Conservation (phyloP, 257 asterid species). For the Knoxia roxburghii region DNA sequence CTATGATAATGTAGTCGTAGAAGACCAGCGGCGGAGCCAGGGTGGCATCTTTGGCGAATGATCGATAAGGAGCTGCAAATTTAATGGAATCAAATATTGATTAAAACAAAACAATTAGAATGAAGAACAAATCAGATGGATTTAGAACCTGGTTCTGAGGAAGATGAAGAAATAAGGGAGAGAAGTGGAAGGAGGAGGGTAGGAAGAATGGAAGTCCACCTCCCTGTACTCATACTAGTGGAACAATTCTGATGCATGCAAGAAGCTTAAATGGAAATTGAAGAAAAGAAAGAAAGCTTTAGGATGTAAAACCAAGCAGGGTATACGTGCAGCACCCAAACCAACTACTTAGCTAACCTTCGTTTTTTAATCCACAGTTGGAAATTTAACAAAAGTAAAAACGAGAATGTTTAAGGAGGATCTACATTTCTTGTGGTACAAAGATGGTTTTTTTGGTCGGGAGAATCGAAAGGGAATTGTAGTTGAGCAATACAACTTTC, state of each 20-base stretch:
- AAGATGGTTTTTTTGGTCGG: conserved; percentile 11
- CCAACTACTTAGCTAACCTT: conserved; percentile 19
- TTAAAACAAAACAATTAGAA: neutral
- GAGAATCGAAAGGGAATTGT: neutral
- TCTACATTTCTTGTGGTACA: conserved; percentile 4
- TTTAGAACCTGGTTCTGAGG: conserved; percentile 46
- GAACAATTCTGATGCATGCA: neutral
- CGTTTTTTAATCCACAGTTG: neutral
- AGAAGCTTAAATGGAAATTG: neutral
- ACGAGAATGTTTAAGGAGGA: neutral
- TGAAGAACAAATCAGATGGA: neutral
- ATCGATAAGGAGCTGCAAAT: conserved; percentile 47
- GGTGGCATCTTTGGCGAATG: conserved; percentile 61
- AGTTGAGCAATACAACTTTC: conserved; percentile 10
- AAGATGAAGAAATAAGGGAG: conserved; percentile 30
- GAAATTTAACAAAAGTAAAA: neutral
- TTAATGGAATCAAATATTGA: too few relatives aligned
- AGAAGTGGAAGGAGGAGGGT: conserved; percentile 19
- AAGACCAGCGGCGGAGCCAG: conserved; percentile 32
- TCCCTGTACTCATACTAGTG: conserved; percentile 6
- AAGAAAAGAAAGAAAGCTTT: neutral
- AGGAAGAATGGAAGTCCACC: conserved; percentile 10
- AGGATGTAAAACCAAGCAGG: neutral
- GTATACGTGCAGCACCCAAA: neutral
- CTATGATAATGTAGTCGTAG: conserved; percentile 67